Percentiles rank a stretch among this genome's conserved stretches.
phyloP scores from a whole-genome alignment of 805 yeast species.

The Candida ficus region DNA sequence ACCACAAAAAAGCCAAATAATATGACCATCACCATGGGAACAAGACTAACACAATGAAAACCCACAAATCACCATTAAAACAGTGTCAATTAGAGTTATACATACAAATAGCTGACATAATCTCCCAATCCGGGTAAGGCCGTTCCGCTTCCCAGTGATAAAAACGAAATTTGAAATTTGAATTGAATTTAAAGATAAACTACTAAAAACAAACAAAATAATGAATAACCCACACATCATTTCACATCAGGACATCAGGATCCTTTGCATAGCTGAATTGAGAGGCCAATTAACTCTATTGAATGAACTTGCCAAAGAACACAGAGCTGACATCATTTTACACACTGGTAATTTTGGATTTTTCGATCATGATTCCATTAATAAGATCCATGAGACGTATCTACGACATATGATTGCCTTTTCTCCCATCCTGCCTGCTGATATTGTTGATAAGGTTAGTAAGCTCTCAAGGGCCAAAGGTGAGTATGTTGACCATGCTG shows the following conservation, averaged over 20 bases:
- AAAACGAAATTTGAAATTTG: too few species aligned
- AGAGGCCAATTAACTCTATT: conserved; percentile 47
- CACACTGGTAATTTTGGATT: conserved; percentile 83
- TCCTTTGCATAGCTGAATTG: conserved; percentile 50
- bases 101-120: too few species aligned
- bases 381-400: conserved; percentile 49
- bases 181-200: too few species aligned
- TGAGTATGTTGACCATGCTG: conserved; percentile 33
- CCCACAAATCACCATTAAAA: too few species aligned
- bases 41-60: too few species aligned
- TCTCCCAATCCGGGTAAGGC: too few species aligned
- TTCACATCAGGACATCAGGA: conserved; percentile 29
- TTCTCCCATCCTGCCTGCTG: conserved; percentile 50
- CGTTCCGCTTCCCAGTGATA: too few species aligned
- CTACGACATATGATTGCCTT: conserved; percentile 63
- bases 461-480: conserved; percentile 43
- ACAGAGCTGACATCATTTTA: conserved; percentile 47
- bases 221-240: conserved; percentile 12
- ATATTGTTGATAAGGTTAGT: conserved; percentile 45
- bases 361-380: conserved; percentile 54
- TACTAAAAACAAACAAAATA: too few species aligned
- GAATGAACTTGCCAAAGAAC: conserved; percentile 42
- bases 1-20: too few species aligned
- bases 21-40: too few species aligned
- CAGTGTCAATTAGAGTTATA: too few species aligned